Evolutionary conservation across 352 stramenopile genomes (phyloP).

Genomic region (Pythium phragmitis): DNA sequence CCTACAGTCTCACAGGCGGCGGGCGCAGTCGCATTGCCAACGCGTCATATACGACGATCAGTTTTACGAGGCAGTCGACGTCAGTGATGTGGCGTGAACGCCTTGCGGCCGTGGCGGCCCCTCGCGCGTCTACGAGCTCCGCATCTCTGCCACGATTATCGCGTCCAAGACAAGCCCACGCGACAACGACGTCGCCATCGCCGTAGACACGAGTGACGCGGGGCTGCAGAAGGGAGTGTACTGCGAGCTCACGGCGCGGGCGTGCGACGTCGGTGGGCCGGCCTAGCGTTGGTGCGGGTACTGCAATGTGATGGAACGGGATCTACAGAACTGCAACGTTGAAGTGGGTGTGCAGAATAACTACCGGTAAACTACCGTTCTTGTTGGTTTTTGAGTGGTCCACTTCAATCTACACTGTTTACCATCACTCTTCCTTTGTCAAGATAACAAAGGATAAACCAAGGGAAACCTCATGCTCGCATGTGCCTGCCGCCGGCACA

Average conservation of each 20-base stretch:
- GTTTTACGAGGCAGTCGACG: slow-evolving; percentile 31
- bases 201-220: slow-evolving; percentile 33
- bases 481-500: no score
- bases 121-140: slow-evolving; percentile 27
- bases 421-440: no score
- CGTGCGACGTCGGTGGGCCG: slow-evolving; percentile 6
- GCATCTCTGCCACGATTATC: slow-evolving; percentile 27
- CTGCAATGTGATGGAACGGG: no score
- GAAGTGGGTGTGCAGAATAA: no score
- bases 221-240: slow-evolving; percentile 29
- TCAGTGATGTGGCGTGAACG: slow-evolving; percentile 29
- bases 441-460: no score
- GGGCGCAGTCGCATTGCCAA: slow-evolving; percentile 10
- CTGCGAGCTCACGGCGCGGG: slow-evolving; percentile 30
- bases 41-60: slow-evolving; percentile 26
- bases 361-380: no score
- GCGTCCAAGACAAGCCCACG: slow-evolving; percentile 18
- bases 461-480: no score
- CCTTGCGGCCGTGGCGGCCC: slow-evolving; percentile 12
- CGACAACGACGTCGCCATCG: slow-evolving; percentile 32
- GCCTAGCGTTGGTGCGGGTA: no score
- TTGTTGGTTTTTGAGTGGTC: no score
- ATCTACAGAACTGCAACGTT: no score
- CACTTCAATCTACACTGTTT: no score
- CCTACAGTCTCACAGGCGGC: slow-evolving; percentile 22